These are phyloP conservation scores for Tilletia indica DNA, from an alignment of 1,284 basidiomycete genomes.

Conservation along the genomic window DNA sequence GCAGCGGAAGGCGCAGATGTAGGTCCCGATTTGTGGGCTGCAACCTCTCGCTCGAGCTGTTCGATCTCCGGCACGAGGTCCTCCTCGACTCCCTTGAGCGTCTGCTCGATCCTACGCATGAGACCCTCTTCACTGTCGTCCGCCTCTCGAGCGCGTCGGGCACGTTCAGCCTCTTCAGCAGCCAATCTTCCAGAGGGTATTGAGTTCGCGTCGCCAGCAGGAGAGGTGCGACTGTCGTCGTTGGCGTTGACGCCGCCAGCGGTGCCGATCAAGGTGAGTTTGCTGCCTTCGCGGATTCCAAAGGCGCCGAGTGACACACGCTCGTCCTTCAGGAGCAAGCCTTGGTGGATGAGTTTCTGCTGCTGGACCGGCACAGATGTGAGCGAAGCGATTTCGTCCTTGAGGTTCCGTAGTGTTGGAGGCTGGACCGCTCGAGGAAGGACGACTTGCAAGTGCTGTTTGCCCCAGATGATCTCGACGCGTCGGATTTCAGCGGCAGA, in stretches of 20 bases:
- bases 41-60: slow-evolving; percentile 35
- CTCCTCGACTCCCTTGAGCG: slow-evolving; percentile 27
- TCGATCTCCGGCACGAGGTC: slow-evolving; percentile 45
- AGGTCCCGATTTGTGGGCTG: not conserved
- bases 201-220: not conserved
- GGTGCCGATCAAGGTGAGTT: slow-evolving; percentile 42
- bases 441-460: slow-evolving; percentile 6
- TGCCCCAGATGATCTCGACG: slow-evolving; percentile 18
- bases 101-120: slow-evolving; percentile 39
- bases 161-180: slow-evolving; percentile 11
- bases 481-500: not conserved
- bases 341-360: slow-evolving; percentile 43
- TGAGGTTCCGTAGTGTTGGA: slow-evolving; percentile 42
- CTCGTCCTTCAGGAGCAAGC: slow-evolving; percentile 49
- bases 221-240: slow-evolving; percentile 22
- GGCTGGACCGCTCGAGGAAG: slow-evolving; percentile 18
- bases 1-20: not conserved
- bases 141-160: slow-evolving; percentile 18
- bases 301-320: slow-evolving; percentile 39
- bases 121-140: slow-evolving; percentile 35
- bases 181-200: not conserved
- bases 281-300: slow-evolving; percentile 42
- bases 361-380: slow-evolving; percentile 43
- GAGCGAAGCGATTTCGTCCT: slow-evolving; percentile 41
- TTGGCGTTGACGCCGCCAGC: slow-evolving; percentile 26